Base-by-base conservation (phyloP, 2,329 filamentous ascomycete species). In the Sclerotinia glacialis region DNA sequence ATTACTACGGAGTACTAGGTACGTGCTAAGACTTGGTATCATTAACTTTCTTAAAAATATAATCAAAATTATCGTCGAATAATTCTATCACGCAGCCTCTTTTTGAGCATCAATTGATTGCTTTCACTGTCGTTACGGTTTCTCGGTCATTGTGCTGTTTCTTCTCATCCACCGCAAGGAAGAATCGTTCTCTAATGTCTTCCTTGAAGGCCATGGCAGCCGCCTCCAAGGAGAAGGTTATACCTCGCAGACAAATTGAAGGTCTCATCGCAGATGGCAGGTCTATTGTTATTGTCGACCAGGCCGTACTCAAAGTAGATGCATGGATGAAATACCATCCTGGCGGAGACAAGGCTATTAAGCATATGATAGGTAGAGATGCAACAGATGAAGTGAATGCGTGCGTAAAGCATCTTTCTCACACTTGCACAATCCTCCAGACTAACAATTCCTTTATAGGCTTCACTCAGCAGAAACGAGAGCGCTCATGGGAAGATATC, bases 331-430 rank as follows among this genome's bases (percentile, higher is more conserved):
- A 86, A 64, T 97, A 91, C 75, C 95, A 98, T 75, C 95, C 95
- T 16, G 95, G 95, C 67, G 95, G 95, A 72, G 89, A 94, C 74
- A 95, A 93, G 79, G 86, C 94, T 65, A 96, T 99, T 71, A 82
- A 87, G 76, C 95, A 99, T 76, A 95, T 97, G 92, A 86, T 98
- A 68, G 93, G 93, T 69, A 87, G 90, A 79, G 93, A 97, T 85
- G 94, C 92, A 61, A 97, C 94, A 14, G 93, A 97, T 78, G 95
- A 98, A 79, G 89, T 98, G 69, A 92, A 89, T 77, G 91, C 89
- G 92, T 97, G 84, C 61, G 89, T 82, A 55, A 42, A 60, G 31
- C 23, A 56, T 11, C 46, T 21, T 18, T 28, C 8, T 23, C 18
- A 49, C 34, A 42, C 21, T 34, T 12, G 31, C 21, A 26, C 16